phyloP scores from a whole-genome alignment of 108 stramenopile genomes.

The Bacterosira constricta region DNA sequence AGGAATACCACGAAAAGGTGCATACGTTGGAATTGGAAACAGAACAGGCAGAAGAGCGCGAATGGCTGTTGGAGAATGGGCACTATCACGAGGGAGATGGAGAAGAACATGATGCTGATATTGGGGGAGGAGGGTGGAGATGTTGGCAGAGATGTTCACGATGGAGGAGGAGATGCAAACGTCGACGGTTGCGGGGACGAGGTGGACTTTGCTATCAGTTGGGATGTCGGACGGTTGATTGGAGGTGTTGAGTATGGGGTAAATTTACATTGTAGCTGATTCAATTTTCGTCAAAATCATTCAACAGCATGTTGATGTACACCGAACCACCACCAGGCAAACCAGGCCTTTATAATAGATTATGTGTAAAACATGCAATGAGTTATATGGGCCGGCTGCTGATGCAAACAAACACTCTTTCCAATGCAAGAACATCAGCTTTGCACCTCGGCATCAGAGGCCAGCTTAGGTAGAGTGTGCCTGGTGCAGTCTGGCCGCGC shows the following conservation, averaged over 20 bases:
- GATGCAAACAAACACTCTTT: too few relatives aligned
- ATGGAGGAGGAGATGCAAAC: conserved; percentile 11
- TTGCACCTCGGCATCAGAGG: too few relatives aligned
- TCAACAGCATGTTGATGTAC: neutral
- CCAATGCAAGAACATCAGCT: too few relatives aligned
- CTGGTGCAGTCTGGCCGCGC: too few relatives aligned
- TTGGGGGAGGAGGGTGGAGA: neutral
- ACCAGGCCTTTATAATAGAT: too few relatives aligned
- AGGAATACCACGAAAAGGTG: conserved; percentile 58
- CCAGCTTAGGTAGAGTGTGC: too few relatives aligned
- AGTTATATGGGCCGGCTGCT: too few relatives aligned
- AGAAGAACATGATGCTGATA: neutral
- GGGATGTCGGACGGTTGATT: conserved; percentile 11
- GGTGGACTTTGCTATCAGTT: neutral
- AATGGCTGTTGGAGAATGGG: conserved; percentile 30
- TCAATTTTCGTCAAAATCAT: neutral
- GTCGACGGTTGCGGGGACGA: neutral
- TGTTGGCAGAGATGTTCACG: conserved; percentile 3
- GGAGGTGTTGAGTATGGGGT: neutral
- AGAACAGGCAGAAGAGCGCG: conserved; percentile 24
- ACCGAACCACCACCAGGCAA: too few relatives aligned
- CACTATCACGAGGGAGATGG: neutral
- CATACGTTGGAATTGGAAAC: conserved; percentile 42
- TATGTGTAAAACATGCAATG: too few relatives aligned
- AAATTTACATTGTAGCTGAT: too few relatives aligned